Conservation (phyloP, 768 basidiomycete species). For the Termitomyces sp. region DNA sequence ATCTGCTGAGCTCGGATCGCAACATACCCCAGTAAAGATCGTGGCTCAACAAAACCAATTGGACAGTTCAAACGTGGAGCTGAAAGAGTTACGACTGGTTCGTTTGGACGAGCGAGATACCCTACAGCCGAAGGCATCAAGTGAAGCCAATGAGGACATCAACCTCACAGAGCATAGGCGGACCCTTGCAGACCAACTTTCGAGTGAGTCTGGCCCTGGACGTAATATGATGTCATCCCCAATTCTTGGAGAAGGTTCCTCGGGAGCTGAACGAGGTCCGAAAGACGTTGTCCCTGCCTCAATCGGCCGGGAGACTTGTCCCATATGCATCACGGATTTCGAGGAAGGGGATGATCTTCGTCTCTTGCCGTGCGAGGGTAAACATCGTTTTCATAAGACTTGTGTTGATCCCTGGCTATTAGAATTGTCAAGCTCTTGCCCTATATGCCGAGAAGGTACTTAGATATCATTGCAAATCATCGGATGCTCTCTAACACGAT, state of each 20-base stretch:
- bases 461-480: neutral
- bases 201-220: neutral
- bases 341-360: conserved; percentile 91
- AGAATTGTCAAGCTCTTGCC: conserved; percentile 85
- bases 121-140: neutral
- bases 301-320: conserved; percentile 84
- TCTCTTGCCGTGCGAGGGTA: conserved; percentile 85
- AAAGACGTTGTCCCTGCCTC: conserved; percentile 52
- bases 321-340: conserved; percentile 93
- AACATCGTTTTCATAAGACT: conserved; percentile 83
- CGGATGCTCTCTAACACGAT: neutral
- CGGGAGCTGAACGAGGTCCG: conserved; percentile 10
- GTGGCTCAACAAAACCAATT: conserved; percentile 17
- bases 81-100: conserved; percentile 17
- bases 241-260: conserved; percentile 18
- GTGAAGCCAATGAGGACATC: neutral
- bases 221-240: neutral
- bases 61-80: neutral
- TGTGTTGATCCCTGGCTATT: conserved; percentile 95
- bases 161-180: neutral
- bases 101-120: conserved; percentile 3
- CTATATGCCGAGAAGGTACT: conserved; percentile 86
- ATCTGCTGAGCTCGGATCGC: neutral
- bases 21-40: conserved; percentile 17
- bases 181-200: neutral